Percentiles rank a stretch among this genome's conserved stretches.
Conservation (phyloP, 1,139 yeast genomes). For the Scheffersomyces quercinus region DNA sequence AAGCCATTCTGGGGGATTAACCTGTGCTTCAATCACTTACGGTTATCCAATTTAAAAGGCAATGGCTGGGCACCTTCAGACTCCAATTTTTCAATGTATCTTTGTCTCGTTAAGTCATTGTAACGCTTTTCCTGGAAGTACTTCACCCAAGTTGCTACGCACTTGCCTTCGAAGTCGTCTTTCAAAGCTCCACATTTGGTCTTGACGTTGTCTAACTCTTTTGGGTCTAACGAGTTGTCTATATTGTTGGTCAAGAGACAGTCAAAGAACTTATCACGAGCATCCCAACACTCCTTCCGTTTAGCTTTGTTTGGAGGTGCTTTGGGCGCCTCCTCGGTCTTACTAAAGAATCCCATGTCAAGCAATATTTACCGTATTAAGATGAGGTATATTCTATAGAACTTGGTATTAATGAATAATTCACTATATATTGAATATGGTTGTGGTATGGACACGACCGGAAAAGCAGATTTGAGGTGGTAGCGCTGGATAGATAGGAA, state of each 20-base stretch:
- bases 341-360: conserved; percentile 39
- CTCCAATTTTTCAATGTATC: conserved; percentile 44
- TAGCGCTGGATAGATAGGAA: no score
- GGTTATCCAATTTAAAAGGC: conserved; percentile 42
- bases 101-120: conserved; percentile 42
- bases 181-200: conserved; percentile 37
- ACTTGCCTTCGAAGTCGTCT: conserved; percentile 37
- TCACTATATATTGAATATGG: no score
- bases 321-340: conserved; percentile 24
- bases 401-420: no score
- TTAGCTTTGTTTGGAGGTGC: conserved; percentile 44
- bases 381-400: no score
- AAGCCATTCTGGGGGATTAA: no score
- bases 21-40: conserved; percentile 5
- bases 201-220: conserved; percentile 32
- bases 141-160: conserved; percentile 48
- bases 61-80: conserved; percentile 51
- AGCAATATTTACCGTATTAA: not conserved
- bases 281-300: conserved; percentile 46
- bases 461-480: no score
- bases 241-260: conserved; percentile 42
- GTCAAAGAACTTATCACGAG: conserved; percentile 43
- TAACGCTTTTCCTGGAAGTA: conserved; percentile 50
- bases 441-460: no score
- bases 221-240: conserved; percentile 46